These are phyloP conservation scores for Cudoniella acicularis DNA, from an alignment of 495 filamentous ascomycete species.

Conservation along the genomic window DNA sequence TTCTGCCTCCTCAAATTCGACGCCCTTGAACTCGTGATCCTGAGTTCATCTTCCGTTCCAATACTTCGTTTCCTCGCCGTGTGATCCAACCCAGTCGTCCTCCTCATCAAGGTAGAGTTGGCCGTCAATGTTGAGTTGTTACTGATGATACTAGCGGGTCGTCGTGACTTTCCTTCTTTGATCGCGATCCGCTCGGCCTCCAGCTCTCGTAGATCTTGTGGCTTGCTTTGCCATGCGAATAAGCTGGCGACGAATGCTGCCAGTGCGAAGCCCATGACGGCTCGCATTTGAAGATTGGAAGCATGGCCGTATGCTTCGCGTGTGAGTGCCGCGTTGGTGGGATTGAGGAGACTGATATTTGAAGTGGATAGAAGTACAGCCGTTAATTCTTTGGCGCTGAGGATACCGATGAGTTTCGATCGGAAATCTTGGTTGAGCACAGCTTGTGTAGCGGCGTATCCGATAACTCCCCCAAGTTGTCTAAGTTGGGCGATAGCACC, in stretches of 20 bases:
- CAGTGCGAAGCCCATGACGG: not conserved
- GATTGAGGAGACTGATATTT: not conserved
- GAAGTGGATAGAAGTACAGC: not conserved
- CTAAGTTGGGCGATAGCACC: slow-evolving; percentile 45
- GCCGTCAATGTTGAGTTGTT: not conserved
- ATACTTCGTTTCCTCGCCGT: too few relatives aligned
- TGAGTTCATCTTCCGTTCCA: too few relatives aligned
- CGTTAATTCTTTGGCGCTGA: not conserved
- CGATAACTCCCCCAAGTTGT: slow-evolving; percentile 46
- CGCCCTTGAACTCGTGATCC: too few relatives aligned
- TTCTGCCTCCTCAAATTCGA: too few relatives aligned
- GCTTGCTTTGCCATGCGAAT: not conserved
- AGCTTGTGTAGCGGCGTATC: slow-evolving; percentile 41
- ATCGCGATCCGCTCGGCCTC: not conserved
- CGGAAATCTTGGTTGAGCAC: slow-evolving; percentile 24
- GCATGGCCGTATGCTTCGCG: not conserved
- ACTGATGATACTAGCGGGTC: not conserved
- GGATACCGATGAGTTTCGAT: slow-evolving; percentile 6
- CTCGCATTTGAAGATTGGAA: not conserved
- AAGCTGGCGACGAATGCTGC: not conserved
- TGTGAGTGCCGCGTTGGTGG: not conserved
- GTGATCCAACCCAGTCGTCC: too few relatives aligned
- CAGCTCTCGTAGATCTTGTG: not conserved
- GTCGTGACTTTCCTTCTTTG: not conserved
- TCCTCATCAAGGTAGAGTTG: too few relatives aligned